phyloP scores from a whole-genome alignment of 2,329 filamentous ascomycete genomes.

The Gaeumannomyces sp. region DNA sequence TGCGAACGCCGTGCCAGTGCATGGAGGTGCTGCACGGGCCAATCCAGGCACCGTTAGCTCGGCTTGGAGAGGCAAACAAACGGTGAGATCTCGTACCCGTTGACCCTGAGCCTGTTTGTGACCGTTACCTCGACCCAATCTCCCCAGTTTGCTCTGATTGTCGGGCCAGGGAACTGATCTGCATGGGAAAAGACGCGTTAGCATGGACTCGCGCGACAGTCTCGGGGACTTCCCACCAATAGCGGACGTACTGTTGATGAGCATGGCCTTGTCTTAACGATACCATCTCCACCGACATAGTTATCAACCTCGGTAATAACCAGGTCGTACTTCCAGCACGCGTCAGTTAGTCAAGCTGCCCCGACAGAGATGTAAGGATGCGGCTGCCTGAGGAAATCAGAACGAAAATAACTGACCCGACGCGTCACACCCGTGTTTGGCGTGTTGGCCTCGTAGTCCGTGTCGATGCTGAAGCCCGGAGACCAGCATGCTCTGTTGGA shows the following conservation, averaged over 20 bases:
- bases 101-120: constrained; percentile 52
- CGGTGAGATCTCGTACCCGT: constrained; percentile 22
- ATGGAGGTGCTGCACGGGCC: constrained; percentile 29
- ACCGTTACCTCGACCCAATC: constrained; percentile 53
- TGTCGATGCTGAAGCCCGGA: constrained; percentile 17
- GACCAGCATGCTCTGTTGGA: constrained; percentile 18
- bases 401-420: not conserved
- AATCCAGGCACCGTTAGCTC: not conserved
- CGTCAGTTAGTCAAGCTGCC: not conserved
- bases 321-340: constrained; percentile 14
- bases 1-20: constrained; percentile 43
- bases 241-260: constrained; percentile 15
- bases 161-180: constrained; percentile 15
- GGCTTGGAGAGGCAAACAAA: not conserved
- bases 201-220: not conserved
- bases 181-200: not conserved
- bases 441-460: constrained; percentile 17
- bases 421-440: constrained; percentile 16
- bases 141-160: constrained; percentile 34
- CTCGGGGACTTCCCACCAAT: not conserved
- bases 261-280: constrained; percentile 17
- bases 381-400: not conserved
- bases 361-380: not conserved
- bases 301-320: constrained; percentile 16
- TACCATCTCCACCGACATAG: constrained; percentile 17